Base-by-base conservation (phyloP, 768 basidiomycete genomes). In the Lentinula edodes region DNA sequence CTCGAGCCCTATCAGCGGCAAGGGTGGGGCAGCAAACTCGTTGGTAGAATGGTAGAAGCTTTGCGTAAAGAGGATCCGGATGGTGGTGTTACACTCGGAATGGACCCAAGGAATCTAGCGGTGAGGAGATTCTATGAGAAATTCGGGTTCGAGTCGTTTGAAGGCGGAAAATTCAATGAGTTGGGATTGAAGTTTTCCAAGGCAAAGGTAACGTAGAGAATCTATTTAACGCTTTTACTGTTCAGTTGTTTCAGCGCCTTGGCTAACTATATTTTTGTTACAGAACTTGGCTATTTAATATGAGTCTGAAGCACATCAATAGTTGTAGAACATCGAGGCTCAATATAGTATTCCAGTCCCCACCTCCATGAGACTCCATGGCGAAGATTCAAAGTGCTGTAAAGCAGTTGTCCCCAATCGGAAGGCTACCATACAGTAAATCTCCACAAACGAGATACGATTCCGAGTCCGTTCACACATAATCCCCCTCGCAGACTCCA, bases 91-190 rank as follows among this genome's bases (percentile, higher is more conserved):
- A 54, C 53, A 16, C 53, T 54, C 20, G 53, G 53, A 18, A 39
- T 54, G 53, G 53, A 54, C 10, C 53, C 53, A 39, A 54, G 53
- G 53, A 54, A 54, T 39, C 18, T 54, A 38, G 53, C 23, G n/a
- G 53, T 54, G 16, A 35, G 38, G 18, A 36, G 6, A 13, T 54
- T 54, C 16, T 54, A 54, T 54, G 53, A 54, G 12, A 54, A 54
- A 18, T 54, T 54, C 8, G 53, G 53, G 15, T 54, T 54, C 53
- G 53, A 54, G 53, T 38, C 53, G 5, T 54, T 54, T 9, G 53
- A 54, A 54, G 53, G 53, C 8, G 53, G 53, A 10, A 54, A 54
- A 41, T 35, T 54, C n/a, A 54, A 54, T 23, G 53, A 54, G 36
- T 38, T 54, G 35, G 53, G 53, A 5, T 38, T 54, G 18, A 54